A percentile compares a stretch with the other conserved stretches of the same genome.
These are phyloP conservation scores for Scheffersomyces ergatensis DNA, from an alignment of 805 yeast genomes.

Conservation along the genomic window DNA sequence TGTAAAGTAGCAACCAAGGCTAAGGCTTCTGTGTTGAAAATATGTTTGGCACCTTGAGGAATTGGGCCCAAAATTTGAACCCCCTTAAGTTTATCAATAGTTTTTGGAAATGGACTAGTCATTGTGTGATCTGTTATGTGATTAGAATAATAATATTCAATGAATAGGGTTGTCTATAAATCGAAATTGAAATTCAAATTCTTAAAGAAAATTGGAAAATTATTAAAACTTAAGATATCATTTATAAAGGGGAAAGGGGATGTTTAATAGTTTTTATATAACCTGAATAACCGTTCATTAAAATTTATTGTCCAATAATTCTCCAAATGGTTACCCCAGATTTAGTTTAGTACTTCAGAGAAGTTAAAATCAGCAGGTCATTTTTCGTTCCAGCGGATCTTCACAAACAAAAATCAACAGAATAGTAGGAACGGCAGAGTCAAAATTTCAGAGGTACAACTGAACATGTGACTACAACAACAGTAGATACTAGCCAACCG, in stretches of 20 bases:
- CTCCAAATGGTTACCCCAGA: background rate
- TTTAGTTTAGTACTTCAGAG: background rate
- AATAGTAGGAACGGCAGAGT: too few relatives aligned
- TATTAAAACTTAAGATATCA: too few relatives aligned
- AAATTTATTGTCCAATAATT: too few relatives aligned
- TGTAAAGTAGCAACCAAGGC: conserved; percentile 71
- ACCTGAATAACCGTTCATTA: too few relatives aligned
- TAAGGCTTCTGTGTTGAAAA: conserved; percentile 60
- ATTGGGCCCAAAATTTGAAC: conserved; percentile 56
- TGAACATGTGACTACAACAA: background rate
- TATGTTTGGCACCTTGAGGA: conserved; percentile 47
- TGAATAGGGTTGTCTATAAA: too few relatives aligned
- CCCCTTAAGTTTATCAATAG: conserved; percentile 44
- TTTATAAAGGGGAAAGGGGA: too few relatives aligned
- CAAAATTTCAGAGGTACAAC: background rate
- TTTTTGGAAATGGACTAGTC: conserved; percentile 46
- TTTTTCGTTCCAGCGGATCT: background rate
- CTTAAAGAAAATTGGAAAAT: too few relatives aligned
- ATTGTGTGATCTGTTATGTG: conserved; percentile 11
- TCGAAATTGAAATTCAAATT: too few relatives aligned
- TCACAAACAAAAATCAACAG: too few relatives aligned
- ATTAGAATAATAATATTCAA: too few relatives aligned
- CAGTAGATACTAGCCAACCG: background rate
- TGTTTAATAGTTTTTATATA: background rate
- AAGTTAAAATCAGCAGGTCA: background rate